A percentile compares a stretch with the other conserved stretches of the same genome.
Conservation (phyloP, 1,284 basidiomycete genomes). For the Testicularia cyperi region DNA sequence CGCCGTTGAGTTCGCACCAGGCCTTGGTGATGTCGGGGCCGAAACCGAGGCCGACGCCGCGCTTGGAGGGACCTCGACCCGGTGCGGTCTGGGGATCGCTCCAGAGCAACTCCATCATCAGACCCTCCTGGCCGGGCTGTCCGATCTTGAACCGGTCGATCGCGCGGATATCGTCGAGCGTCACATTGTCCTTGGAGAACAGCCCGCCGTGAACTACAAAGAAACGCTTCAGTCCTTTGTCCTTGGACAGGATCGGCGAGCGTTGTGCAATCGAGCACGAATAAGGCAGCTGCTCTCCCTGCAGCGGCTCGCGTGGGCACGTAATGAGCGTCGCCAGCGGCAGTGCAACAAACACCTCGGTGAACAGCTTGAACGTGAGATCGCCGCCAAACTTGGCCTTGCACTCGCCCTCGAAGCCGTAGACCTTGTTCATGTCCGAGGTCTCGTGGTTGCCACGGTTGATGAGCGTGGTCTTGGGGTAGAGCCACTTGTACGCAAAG, state of each 20-base stretch:
- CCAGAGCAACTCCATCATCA: conserved; percentile 74
- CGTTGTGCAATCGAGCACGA: conserved; percentile 46
- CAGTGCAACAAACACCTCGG: conserved; percentile 51
- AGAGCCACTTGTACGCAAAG: conserved; percentile 87
- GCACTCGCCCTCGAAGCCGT: conserved; percentile 90
- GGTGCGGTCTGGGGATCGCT: conserved; percentile 88
- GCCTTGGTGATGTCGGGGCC: conserved; percentile 69
- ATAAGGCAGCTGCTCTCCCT: conserved; percentile 38
- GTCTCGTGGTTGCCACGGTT: conserved; percentile 94
- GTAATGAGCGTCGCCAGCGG: conserved; percentile 84
- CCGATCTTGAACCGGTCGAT: conserved; percentile 77
- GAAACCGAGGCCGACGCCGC: conserved; percentile 92
- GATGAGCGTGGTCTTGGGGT: conserved; percentile 53
- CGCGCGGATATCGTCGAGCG: conserved; percentile 85
- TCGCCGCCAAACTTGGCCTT: conserved; percentile 64
- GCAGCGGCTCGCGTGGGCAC: conserved; percentile 69
- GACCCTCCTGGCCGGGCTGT: conserved; percentile 90
- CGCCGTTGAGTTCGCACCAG: conserved; percentile 84
- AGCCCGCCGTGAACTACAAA: conserved; percentile 90
- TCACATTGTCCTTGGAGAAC: conserved; percentile 90
- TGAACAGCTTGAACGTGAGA: conserved; percentile 57
- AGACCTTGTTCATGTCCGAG: conserved; percentile 71
- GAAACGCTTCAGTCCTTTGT: conserved; percentile 76
- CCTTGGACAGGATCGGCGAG: conserved; percentile 72
- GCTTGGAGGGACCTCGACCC: conserved; percentile 94